Percentiles rank a stretch among this genome's conserved stretches.
Evolutionary conservation across 192 early-diverging fungal species (phyloP).

Genomic region (Mortierella alpina): DNA sequence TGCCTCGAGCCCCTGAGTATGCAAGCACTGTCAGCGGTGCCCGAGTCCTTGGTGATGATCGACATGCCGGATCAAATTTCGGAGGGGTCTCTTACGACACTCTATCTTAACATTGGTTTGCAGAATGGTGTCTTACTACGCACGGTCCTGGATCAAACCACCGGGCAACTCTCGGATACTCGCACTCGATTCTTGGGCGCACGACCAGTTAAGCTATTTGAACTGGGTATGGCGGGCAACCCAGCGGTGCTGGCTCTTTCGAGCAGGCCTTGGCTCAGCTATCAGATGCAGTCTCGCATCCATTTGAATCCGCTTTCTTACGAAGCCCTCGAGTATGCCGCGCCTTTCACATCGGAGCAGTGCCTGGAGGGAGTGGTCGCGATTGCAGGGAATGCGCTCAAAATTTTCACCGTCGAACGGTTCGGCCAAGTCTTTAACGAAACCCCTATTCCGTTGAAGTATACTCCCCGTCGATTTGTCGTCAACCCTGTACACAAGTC

Average conservation of each 20-base stretch:
- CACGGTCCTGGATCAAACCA: constrained; percentile 83
- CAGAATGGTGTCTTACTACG: constrained; percentile 91
- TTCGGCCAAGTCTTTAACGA: constrained; percentile 88
- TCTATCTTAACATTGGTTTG: constrained; percentile 89
- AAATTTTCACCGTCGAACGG: constrained; percentile 87
- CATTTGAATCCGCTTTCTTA: constrained; percentile 88
- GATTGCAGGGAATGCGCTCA: constrained; percentile 85
- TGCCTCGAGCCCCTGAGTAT: constrained; percentile 83
- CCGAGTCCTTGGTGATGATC: constrained; percentile 81
- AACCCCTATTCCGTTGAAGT: constrained; percentile 81
- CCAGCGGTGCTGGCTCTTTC: constrained; percentile 87
- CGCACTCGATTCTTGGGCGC: constrained; percentile 89
- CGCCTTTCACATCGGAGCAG: constrained; percentile 85
- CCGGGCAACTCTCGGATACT: constrained; percentile 85
- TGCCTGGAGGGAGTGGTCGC: constrained; percentile 91
- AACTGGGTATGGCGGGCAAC: constrained; percentile 70
- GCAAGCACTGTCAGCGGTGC: constrained; percentile 75
- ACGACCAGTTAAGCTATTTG: constrained; percentile 83
- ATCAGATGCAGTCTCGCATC: constrained; percentile 76
- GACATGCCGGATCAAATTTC: constrained; percentile 85
- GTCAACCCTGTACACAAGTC: constrained; percentile 78
- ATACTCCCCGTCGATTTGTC: constrained; percentile 88
- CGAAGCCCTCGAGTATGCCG: constrained; percentile 86
- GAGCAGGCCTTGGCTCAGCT: constrained; percentile 90
- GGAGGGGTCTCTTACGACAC: constrained; percentile 64